Percentiles rank a stretch among this genome's conserved stretches.
Evolutionary conservation across 352 stramenopile genomes (phyloP).

Genomic region (Elongisporangium anandrum): DNA sequence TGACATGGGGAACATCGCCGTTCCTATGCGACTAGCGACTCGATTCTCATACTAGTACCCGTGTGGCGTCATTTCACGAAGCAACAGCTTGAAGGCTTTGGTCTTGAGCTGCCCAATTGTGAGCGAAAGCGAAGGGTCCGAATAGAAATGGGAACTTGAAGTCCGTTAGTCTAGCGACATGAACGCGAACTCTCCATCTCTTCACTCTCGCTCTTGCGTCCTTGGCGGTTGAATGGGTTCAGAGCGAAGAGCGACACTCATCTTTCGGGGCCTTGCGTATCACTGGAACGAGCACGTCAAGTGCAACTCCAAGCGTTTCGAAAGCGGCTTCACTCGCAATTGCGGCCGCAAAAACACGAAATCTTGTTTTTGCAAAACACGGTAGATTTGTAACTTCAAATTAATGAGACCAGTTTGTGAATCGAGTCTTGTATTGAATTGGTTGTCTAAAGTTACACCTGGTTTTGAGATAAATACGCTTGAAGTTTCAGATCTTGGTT

Average conservation of each 20-base stretch:
- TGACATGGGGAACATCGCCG: too few relatives aligned
- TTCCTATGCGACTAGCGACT: too few relatives aligned
- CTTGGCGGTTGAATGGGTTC: neutral
- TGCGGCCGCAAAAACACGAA: neutral
- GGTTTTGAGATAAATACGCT: neutral
- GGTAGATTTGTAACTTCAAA: neutral
- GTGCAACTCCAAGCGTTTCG: neutral
- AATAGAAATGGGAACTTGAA: neutral
- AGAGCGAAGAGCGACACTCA: neutral
- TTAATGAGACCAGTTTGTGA: too few relatives aligned
- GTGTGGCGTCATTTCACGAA: too few relatives aligned
- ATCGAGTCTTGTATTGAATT: neutral
- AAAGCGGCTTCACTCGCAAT: neutral
- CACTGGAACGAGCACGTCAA: neutral
- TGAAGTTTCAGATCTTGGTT: neutral
- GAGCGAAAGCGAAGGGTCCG: too few relatives aligned
- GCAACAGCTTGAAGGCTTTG: too few relatives aligned
- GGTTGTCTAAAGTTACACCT: neutral
- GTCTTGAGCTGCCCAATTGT: too few relatives aligned
- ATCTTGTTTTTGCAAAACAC: neutral
- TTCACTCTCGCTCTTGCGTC: neutral
- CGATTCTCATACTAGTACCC: too few relatives aligned
- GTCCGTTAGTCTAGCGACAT: neutral
- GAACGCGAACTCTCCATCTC: neutral
- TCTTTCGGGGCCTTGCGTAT: neutral